Evolutionary conservation across 2,329 filamentous ascomycete species (phyloP).

Genomic region (Penicillium sp.): DNA sequence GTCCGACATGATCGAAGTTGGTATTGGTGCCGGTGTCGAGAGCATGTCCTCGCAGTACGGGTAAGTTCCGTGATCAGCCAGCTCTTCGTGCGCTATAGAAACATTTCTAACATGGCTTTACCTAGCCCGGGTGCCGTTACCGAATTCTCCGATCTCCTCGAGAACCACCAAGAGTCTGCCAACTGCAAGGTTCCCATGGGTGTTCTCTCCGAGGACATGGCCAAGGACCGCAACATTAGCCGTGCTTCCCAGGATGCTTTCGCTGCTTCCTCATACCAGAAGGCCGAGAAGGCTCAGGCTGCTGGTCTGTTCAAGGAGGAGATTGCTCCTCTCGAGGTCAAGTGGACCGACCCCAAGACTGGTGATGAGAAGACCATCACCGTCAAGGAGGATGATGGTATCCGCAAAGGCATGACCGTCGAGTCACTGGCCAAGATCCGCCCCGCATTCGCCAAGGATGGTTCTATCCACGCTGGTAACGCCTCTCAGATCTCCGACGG

Average conservation of each 20-base stretch:
- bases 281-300: slow-evolving; percentile 81
- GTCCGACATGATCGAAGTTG: slow-evolving; percentile 89
- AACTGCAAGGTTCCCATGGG: slow-evolving; percentile 99
- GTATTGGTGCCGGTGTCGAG: slow-evolving; percentile 92
- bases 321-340: slow-evolving; percentile 81
- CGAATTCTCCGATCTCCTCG: slow-evolving; percentile 88
- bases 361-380: slow-evolving; percentile 80
- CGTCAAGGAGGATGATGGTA: slow-evolving; percentile 82
- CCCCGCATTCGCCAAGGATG: slow-evolving; percentile 86
- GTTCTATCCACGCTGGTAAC: slow-evolving; percentile 93
- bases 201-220: slow-evolving; percentile 90
- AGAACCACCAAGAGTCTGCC: slow-evolving; percentile 74
- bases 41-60: slow-evolving; percentile 94
- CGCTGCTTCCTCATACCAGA: slow-evolving; percentile 88
- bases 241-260: slow-evolving; percentile 84
- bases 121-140: slow-evolving; percentile 74
- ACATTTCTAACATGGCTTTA: neutral
- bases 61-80: slow-evolving; percentile 48
- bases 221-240: slow-evolving; percentile 72
- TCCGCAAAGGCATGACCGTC: slow-evolving; percentile 79
- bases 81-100: neutral
- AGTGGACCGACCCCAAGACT: slow-evolving; percentile 87
- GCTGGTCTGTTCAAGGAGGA: slow-evolving; percentile 90
- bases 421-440: slow-evolving; percentile 90
- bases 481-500: slow-evolving; percentile 95